Percentiles rank a stretch among this genome's conserved stretches.
These are phyloP conservation scores for Pisolithus microcarpus DNA, from an alignment of 768 basidiomycete genomes.

Conservation along the genomic window DNA sequence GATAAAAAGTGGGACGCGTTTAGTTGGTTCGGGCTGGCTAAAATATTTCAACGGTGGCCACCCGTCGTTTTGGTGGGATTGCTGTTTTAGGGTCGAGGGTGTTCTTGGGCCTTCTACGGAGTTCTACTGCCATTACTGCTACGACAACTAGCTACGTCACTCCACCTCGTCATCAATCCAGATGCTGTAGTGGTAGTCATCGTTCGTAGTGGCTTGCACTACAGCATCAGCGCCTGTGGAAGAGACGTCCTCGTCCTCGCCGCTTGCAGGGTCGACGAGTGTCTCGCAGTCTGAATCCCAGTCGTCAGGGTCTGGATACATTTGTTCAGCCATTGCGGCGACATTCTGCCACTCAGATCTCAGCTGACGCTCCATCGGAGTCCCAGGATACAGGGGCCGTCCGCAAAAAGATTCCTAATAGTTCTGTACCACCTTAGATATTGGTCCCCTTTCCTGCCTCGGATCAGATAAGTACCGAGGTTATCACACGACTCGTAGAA, in stretches of 20 bases:
- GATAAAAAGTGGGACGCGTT: slow-evolving; percentile 3
- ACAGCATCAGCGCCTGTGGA: background rate
- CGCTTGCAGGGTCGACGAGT: too few relatives aligned
- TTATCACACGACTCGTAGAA: background rate
- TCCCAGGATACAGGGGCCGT: background rate
- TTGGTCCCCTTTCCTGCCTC: too few relatives aligned
- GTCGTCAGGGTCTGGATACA: background rate
- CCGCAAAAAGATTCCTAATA: background rate
- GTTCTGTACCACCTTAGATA: background rate
- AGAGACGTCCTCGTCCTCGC: too few relatives aligned
- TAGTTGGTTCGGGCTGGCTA: slow-evolving; percentile 6
- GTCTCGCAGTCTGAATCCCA: background rate
- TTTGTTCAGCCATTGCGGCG: background rate
- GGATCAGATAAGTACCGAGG: too few relatives aligned
- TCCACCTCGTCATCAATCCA: too few relatives aligned
- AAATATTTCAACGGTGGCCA: background rate
- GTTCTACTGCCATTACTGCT: too few relatives aligned
- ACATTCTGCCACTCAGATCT: background rate
- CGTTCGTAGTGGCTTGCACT: background rate
- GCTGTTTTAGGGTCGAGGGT: slow-evolving; percentile 11
- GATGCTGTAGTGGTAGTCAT: too few relatives aligned
- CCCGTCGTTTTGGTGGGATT: slow-evolving; percentile 17
- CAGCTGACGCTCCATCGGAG: background rate
- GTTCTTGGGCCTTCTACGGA: slow-evolving; percentile 23
- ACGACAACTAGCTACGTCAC: too few relatives aligned